Evolutionary conservation across 2,329 filamentous ascomycete genomes (phyloP).

Genomic region (Monosporascus sp.): DNA sequence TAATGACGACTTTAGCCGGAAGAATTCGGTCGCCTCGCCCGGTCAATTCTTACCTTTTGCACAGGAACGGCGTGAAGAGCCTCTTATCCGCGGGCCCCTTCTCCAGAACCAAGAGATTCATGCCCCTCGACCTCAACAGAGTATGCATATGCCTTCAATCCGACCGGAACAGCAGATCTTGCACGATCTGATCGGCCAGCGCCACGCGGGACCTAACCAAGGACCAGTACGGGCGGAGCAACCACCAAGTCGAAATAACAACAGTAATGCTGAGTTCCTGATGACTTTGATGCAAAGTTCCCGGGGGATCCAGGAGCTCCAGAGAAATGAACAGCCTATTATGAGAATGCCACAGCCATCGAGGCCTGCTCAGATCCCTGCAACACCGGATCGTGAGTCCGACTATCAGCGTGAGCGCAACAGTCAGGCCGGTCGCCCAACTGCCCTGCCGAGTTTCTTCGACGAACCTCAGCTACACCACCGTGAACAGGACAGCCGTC

Average conservation of each 20-base stretch:
- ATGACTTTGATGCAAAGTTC: slow-evolving; percentile 72
- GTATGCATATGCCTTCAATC: slow-evolving; percentile 41
- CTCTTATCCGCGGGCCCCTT: slow-evolving; percentile 35
- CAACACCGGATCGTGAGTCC: slow-evolving; percentile 43
- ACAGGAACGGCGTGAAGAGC: slow-evolving; percentile 40
- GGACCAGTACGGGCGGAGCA: slow-evolving; percentile 42
- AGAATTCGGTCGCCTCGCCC: slow-evolving; percentile 40
- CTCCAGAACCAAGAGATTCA: slow-evolving; percentile 47
- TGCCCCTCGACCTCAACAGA: slow-evolving; percentile 41
- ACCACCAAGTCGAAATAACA: slow-evolving; percentile 37
- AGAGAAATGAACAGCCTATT: slow-evolving; percentile 47
- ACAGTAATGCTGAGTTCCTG: slow-evolving; percentile 74
- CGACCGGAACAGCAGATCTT: slow-evolving; percentile 54
- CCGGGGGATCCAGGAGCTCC: slow-evolving; percentile 43
- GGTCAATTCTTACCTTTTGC: slow-evolving; percentile 44
- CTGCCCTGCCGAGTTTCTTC: slow-evolving; percentile 45
- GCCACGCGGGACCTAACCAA: slow-evolving; percentile 51
- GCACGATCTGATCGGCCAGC: slow-evolving; percentile 55
- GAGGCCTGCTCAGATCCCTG: slow-evolving; percentile 41
- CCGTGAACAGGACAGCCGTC: slow-evolving; percentile 41
- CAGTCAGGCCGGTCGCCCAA: slow-evolving; percentile 20
- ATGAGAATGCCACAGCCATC: slow-evolving; percentile 50
- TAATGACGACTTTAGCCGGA: slow-evolving; percentile 26
- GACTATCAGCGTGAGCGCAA: slow-evolving; percentile 40
- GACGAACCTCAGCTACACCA: slow-evolving; percentile 47